Evolutionary conservation across 495 filamentous ascomycete genomes (phyloP), one percentile per base, ranked within the genome.

Genomic region (Trypethelium eluteriae): DNA sequence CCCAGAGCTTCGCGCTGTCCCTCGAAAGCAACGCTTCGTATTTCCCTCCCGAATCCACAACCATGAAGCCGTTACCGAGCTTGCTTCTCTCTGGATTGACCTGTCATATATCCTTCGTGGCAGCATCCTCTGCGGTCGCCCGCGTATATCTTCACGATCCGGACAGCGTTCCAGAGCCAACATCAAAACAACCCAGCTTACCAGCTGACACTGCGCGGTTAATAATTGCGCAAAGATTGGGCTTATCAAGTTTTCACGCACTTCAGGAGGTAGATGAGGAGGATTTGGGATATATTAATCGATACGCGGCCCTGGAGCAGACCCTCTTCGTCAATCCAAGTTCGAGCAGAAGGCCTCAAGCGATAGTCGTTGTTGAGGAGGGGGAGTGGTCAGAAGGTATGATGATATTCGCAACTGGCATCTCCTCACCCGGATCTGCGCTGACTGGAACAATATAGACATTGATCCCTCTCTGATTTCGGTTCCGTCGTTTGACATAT

Each of bases 191-290:
- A 12, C 65, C 68, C 39, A 65, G 67, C 12, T 70, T 79, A 25
- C 73, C 56, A 39, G 78, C 84, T 36, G 76, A 79, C 69, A 75
- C 77, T 41, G 82, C 84, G 56, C 79, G 79, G 70, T 76, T 83
- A 39, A 73, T 87, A 38, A 62, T 87, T 50, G 83, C 85, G 64
- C 80, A 83, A 67, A 79, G 84, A 70, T 72, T 83, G 65, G 79
- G 80, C n/a, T 70, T 84, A 3, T 79, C 84, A 38, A 69, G 79
- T 34, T 82, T 76, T 67, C 83, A 85, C 47, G 70, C 72, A 44
- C 78, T 86, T 38, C 76, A 79, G 59, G 70, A 72, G 62, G 67
- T 71, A n/a, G 76, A 79, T 65, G 79, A 81, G n/a, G 72, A 77
- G 2, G 77, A 69, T 14, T 67, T 86, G 66, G 68, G 80, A 36